A percentile compares a stretch with the other conserved stretches of the same genome.
phyloP scores from a whole-genome alignment of 164 flowering plant species.

The Tinospora cordifolia region DNA sequence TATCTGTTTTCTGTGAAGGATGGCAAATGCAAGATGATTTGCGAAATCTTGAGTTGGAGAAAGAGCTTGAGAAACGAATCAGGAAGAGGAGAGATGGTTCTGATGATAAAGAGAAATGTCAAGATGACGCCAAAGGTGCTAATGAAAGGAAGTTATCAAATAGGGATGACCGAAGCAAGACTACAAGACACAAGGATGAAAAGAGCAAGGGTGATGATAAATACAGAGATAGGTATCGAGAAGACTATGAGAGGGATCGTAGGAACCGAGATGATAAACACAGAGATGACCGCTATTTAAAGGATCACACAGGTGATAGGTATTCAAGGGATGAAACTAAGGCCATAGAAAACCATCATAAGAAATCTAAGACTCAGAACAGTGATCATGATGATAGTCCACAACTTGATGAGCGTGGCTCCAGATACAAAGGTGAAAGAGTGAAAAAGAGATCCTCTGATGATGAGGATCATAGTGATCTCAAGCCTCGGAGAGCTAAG shows the following conservation, averaged over 20 bases:
- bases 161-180: conserved; percentile 29
- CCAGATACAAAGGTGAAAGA: conserved; percentile 37
- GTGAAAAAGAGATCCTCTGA: conserved; percentile 38
- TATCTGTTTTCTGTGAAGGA: conserved; percentile 17
- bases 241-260: conserved; percentile 28
- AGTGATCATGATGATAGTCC: conserved; percentile 38
- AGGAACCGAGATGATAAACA: conserved; percentile 39
- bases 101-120: conserved; percentile 39
- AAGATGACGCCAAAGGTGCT: conserved; percentile 34
- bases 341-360: conserved; percentile 28
- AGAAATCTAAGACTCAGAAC: conserved; percentile 34
- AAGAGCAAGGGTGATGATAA: conserved; percentile 27
- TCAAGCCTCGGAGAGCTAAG: conserved; percentile 30
- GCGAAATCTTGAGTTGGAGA: conserved; percentile 46
- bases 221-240: conserved; percentile 24
- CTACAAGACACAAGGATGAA: conserved; percentile 27
- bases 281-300: conserved; percentile 33
- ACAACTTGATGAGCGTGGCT: conserved; percentile 32
- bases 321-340: conserved; percentile 41
- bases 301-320: conserved; percentile 34
- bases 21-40: conserved; percentile 29
- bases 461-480: conserved; percentile 34
- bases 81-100: conserved; percentile 37
- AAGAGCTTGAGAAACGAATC: conserved; percentile 46
- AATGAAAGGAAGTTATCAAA: conserved; percentile 36